Base-by-base conservation (phyloP, 176 grass and related monocot genomes). In the Zea luxurians region DNA sequence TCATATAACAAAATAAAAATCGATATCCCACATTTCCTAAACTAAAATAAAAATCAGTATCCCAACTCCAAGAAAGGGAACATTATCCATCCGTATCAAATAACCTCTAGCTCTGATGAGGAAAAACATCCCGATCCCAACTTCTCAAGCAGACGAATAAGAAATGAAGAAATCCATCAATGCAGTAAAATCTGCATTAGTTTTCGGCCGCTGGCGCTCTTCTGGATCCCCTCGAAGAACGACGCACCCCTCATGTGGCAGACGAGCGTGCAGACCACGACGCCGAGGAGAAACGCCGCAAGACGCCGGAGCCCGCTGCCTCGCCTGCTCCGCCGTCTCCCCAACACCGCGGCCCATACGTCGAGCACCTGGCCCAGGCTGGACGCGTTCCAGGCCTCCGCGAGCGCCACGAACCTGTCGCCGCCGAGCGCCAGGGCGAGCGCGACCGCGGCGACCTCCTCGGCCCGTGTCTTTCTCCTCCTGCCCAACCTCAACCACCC, bases 401-500 rank as follows among this genome's bases (percentile, higher is more conserved):
- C 58, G 64, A 80, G 40, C 15, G 17, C 53, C 17, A 67, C 64
- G 40, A 86, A 55, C 74, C 61, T 61, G 61, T 75, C 18, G 40
- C 83, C 88, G 12, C 83, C 88, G 68, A 90, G 46, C 38, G 74
- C 83, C 50, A 90, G 78, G 2, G 46, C 64, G 6, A 90, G 79
- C 4, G 65, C 62, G 12, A 90, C 62, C 88, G 9, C 59, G 13
- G 60, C 18, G 1, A 42, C 7, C 10, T 77, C 77, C 42, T 81
- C 77, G 34, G 66, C 58, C 7, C 47, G 13, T 11, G 57, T 17
- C 41, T 71, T 89, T 13, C 77, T 64, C 65, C 71, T 47, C 36
- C 43, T 42, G 27, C 72, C 48, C 46, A 42, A 37, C 20, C 65
- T 37, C 46, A 70, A 68, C 86, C 53, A 88, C 68, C 80, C 13